phyloP scores from a whole-genome alignment of 257 asterid genomes.

The Ilex aquifolium region DNA sequence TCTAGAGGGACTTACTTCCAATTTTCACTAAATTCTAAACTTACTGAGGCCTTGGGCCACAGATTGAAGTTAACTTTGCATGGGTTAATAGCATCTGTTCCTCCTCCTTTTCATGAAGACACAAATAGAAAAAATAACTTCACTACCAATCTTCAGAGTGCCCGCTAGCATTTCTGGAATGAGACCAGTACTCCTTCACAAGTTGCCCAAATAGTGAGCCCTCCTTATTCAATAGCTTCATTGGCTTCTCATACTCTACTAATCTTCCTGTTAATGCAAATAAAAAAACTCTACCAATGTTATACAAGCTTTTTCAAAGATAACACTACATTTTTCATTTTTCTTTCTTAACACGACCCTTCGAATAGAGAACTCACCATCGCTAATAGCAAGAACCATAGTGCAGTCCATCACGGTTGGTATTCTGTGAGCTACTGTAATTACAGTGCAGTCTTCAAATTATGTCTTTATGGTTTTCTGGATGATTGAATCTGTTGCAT shows the following conservation, averaged over 20 bases:
- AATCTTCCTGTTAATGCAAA: constrained; percentile 17
- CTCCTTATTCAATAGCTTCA: constrained; percentile 22
- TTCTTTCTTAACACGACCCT: neutral
- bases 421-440: constrained; percentile 37
- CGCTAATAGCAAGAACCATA: constrained; percentile 31
- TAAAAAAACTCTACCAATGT: neutral
- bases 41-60: too few species aligned
- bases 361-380: constrained; percentile 17
- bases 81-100: too few species aligned
- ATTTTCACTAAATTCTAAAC: too few species aligned
- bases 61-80: too few species aligned
- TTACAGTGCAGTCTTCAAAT: constrained; percentile 28
- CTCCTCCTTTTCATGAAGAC: too few species aligned
- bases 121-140: neutral
- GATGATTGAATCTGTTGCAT: constrained; percentile 24
- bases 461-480: constrained; percentile 25
- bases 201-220: constrained; percentile 31
- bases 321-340: too few species aligned
- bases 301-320: too few species aligned
- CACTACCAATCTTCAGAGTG: neutral
- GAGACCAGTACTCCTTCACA: constrained; percentile 31
- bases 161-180: neutral
- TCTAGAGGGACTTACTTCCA: too few species aligned
- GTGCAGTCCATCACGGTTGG: constrained; percentile 38
- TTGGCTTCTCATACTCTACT: constrained; percentile 27